These are phyloP conservation scores for Hypericum androsaemum DNA, from an alignment of 345 rosid genomes.

Conservation along the genomic window DNA sequence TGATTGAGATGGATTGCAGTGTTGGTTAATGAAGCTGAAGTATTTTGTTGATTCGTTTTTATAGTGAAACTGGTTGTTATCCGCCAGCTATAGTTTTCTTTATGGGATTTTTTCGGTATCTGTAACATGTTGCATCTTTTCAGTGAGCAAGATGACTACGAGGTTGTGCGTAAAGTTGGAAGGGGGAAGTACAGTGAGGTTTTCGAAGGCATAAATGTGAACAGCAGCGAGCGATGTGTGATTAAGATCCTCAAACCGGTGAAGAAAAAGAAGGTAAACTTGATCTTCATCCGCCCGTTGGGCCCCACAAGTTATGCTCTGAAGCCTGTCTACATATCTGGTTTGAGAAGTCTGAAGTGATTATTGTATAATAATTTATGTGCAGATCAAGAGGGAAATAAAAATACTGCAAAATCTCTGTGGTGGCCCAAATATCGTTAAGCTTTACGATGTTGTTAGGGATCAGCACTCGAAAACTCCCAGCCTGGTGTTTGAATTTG, in stretches of 20 bases:
- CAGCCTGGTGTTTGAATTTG: constrained; percentile 74
- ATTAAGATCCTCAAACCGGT: constrained; percentile 84
- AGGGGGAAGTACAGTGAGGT: constrained; percentile 86
- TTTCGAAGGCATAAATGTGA: constrained; percentile 59
- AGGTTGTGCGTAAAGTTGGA: constrained; percentile 84
- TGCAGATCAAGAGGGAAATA: constrained; percentile 79
- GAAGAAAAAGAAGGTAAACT: constrained; percentile 63
- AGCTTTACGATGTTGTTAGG: constrained; percentile 76
- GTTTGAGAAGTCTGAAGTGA: not conserved
- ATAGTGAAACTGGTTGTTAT: too few species aligned
- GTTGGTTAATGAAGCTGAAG: not conserved
- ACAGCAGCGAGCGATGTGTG: constrained; percentile 49
- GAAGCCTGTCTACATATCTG: not conserved
- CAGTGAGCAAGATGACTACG: constrained; percentile 76
- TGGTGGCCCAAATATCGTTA: constrained; percentile 73
- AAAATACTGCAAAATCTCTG: constrained; percentile 77
- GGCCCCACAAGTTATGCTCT: not conserved
- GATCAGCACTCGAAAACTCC: constrained; percentile 84
- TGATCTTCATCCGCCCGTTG: not conserved
- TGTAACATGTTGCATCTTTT: not conserved
- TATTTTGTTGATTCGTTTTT: not conserved
- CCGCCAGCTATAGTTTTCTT: too few species aligned
- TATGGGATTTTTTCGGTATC: not conserved
- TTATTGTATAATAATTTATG: constrained; percentile 4
- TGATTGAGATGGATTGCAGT: not conserved